A percentile compares a stretch with the other conserved stretches of the same genome.
Evolutionary conservation across 805 yeast genomes (phyloP).

Genomic region (Jamesozyma rosinii): DNA sequence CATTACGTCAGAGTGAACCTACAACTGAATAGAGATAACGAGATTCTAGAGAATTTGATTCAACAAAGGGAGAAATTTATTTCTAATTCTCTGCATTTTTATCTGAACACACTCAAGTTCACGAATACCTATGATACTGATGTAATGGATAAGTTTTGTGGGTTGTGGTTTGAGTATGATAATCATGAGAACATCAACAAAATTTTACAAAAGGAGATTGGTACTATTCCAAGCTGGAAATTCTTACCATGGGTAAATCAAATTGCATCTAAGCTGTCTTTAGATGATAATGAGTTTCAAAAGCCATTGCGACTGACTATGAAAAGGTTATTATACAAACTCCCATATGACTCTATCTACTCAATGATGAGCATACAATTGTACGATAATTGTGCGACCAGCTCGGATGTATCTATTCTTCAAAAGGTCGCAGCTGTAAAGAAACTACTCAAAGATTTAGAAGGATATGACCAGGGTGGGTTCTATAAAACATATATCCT

Average conservation of each 20-base stretch:
- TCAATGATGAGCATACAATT: constrained; percentile 48
- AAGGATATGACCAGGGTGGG: constrained; percentile 15
- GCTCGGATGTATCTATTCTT: constrained; percentile 32
- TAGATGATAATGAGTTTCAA: constrained; percentile 48
- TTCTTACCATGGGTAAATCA: constrained; percentile 79
- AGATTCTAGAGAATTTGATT: constrained; percentile 35
- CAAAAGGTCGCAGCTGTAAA: constrained; percentile 48
- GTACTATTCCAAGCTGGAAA: constrained; percentile 45
- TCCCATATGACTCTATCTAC: constrained; percentile 70
- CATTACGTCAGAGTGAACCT: constrained; percentile 41
- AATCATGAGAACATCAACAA: constrained; percentile 37
- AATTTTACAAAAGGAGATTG: constrained; percentile 33
- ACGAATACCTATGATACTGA: constrained; percentile 40
- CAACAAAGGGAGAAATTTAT: constrained; percentile 37
- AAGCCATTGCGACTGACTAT: constrained; percentile 40
- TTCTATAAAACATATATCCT: constrained; percentile 29
- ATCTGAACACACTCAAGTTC: constrained; percentile 44
- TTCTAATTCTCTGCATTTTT: constrained; percentile 48
- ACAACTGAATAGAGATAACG: constrained; percentile 42
- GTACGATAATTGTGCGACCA: constrained; percentile 32
- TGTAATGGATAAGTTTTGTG: constrained; percentile 67
- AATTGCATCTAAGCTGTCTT: constrained; percentile 57
- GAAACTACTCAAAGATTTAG: constrained; percentile 37
- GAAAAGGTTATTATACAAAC: constrained; percentile 38
- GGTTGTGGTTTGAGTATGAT: constrained; percentile 69